Conservation (phyloP, 2,329 filamentous ascomycete species). For the Sclerotinia minor region DNA sequence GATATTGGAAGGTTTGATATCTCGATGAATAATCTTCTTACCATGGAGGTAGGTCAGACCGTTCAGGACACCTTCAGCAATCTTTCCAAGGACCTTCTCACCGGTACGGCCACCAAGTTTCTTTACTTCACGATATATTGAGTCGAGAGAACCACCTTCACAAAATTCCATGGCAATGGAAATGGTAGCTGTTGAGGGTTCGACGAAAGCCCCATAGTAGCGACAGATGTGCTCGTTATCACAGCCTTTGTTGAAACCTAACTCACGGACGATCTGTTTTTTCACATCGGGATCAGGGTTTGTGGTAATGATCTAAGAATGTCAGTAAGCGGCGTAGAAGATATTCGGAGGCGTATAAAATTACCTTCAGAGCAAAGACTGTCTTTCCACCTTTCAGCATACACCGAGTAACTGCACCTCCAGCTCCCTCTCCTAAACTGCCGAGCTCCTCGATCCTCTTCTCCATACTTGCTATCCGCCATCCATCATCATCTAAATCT, state of each 20-base stretch:
- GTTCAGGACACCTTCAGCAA: slow-evolving; percentile 90
- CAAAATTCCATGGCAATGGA: slow-evolving; percentile 99
- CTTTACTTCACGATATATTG: slow-evolving; percentile 96
- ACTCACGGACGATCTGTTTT: slow-evolving; percentile 94
- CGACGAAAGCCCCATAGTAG: slow-evolving; percentile 96
- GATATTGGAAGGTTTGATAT: slow-evolving; percentile 98
- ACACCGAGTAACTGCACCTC: slow-evolving; percentile 90
- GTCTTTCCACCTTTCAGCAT: slow-evolving; percentile 89
- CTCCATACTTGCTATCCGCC: slow-evolving; percentile 88
- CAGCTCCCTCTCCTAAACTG: slow-evolving; percentile 89
- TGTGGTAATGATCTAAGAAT: slow-evolving; percentile 83
- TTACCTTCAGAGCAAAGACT: slow-evolving; percentile 91
- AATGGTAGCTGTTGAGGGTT: slow-evolving; percentile 93
- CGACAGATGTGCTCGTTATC: slow-evolving; percentile 94
- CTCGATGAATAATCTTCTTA: slow-evolving; percentile 96
- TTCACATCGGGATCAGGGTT: slow-evolving; percentile 98
- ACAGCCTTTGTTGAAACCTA: slow-evolving; percentile 97
- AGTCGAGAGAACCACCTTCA: slow-evolving; percentile 92
- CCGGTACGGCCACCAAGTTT: slow-evolving; percentile 91
- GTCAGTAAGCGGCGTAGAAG: slow-evolving; percentile 18
- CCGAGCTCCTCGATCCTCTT: slow-evolving; percentile 86
- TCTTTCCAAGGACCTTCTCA: slow-evolving; percentile 95
- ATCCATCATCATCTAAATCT: slow-evolving; percentile 91
- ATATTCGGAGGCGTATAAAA: slow-evolving; percentile 31
- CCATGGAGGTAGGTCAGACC: slow-evolving; percentile 93